Percentiles rank a stretch among this genome's conserved stretches.
These are phyloP conservation scores for Chlorella variabilis DNA, from an alignment of 163 green algal species.

Conservation along the genomic window DNA sequence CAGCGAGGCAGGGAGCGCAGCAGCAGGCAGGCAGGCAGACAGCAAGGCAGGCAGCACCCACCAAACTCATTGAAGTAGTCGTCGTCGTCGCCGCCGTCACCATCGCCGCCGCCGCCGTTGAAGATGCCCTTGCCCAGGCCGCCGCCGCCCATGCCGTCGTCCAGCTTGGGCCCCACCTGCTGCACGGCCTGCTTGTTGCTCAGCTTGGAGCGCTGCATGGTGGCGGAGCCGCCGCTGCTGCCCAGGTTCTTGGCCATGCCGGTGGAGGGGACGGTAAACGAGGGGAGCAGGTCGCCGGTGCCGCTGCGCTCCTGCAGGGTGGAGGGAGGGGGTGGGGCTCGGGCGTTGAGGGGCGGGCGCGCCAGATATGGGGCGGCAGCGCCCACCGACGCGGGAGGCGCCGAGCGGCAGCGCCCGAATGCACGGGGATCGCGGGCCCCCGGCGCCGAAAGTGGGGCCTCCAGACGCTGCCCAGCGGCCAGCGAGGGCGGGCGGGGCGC, in stretches of 20 bases:
- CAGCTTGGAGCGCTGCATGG: slow-evolving; percentile 72
- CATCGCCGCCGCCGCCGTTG: slow-evolving; percentile 91
- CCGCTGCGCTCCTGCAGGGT: slow-evolving; percentile 35
- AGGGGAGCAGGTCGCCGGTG: slow-evolving; percentile 12
- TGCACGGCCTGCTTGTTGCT: slow-evolving; percentile 47
- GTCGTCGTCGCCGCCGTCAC: slow-evolving; percentile 89
- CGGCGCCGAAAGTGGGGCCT: no score
- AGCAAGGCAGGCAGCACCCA: slow-evolving; percentile 12
- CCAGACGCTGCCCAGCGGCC: no score
- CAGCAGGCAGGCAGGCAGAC: neutral
- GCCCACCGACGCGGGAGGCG: no score
- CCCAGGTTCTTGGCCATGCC: slow-evolving; percentile 77
- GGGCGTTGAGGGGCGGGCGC: neutral
- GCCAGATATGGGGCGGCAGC: no score
- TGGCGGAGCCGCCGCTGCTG: slow-evolving; percentile 62
- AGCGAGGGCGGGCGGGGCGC: no score
- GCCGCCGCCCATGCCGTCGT: slow-evolving; percentile 85
- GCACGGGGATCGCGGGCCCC: no score
- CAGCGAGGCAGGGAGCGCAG: no score
- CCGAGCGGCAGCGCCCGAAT: no score
- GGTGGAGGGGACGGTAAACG: slow-evolving; percentile 51
- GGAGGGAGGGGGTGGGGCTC: neutral
- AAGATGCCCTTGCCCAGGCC: slow-evolving; percentile 87
- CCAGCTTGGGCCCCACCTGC: slow-evolving; percentile 71
- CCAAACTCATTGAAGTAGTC: slow-evolving; percentile 80